phyloP scores from a whole-genome alignment of 2,329 filamentous ascomycete species.

The Metarhizium sp. region DNA sequence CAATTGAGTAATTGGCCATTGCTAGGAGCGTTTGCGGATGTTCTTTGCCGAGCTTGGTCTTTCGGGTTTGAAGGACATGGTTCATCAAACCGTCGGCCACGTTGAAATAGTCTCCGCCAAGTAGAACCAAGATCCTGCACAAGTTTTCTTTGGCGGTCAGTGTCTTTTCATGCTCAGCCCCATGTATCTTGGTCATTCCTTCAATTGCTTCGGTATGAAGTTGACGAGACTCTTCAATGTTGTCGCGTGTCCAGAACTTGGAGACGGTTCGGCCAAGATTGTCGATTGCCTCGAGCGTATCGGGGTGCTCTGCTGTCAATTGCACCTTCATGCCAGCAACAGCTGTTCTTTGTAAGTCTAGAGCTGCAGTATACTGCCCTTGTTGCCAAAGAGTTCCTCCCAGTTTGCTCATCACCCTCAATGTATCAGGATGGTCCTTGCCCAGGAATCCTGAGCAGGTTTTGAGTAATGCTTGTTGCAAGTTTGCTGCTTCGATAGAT shows the following conservation, averaged over 20 bases:
- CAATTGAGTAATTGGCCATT: conserved; percentile 6
- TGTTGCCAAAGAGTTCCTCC: conserved; percentile 5
- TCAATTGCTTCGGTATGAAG: not conserved
- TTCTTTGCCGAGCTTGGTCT: conserved; percentile 7
- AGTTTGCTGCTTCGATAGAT: not conserved
- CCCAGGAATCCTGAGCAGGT: not conserved
- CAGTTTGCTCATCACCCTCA: not conserved
- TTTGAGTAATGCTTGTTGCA: not conserved
- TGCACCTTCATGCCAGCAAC: not conserved
- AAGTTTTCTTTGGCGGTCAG: conserved; percentile 2
- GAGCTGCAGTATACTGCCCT: not conserved
- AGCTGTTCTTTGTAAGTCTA: not conserved
- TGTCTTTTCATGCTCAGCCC: not conserved
- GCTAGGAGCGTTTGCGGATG: conserved; percentile 7
- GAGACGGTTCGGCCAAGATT: not conserved
- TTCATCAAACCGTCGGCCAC: not conserved
- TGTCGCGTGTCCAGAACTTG: conserved; percentile 2
- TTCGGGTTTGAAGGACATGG: conserved; percentile 6
- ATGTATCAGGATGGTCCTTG: not conserved
- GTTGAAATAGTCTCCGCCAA: not conserved
- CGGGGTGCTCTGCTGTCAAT: not conserved
- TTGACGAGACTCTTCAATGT: not conserved
- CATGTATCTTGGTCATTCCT: not conserved
- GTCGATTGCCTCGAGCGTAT: not conserved
- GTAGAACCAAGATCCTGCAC: not conserved